Evolutionary conservation across 2,329 filamentous ascomycete genomes (phyloP).

Genomic region (Colletotrichum cordylinicola): DNA sequence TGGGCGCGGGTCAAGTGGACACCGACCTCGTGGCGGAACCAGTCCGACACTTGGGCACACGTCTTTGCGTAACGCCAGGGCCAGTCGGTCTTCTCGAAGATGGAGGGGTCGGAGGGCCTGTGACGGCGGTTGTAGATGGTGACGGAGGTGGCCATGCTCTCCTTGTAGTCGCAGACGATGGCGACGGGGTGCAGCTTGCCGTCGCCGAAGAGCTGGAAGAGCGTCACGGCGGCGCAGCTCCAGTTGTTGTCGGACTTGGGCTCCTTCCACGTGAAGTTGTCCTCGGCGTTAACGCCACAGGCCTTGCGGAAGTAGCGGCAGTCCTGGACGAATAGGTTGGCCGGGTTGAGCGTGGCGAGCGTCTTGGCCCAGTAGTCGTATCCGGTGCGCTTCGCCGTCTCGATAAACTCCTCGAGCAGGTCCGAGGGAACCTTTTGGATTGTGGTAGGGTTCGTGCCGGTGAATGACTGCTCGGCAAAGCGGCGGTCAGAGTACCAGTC

Average conservation of each 20-base stretch:
- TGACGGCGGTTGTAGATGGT: constrained; percentile 54
- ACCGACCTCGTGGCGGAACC: constrained; percentile 51
- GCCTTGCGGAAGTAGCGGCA: constrained; percentile 48
- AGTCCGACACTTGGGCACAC: constrained; percentile 52
- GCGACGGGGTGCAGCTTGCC: constrained; percentile 54
- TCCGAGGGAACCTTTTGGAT: constrained; percentile 43
- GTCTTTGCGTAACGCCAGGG: constrained; percentile 59
- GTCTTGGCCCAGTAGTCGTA: constrained; percentile 36
- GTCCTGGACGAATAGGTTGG: constrained; percentile 47
- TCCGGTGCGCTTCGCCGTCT: constrained; percentile 35
- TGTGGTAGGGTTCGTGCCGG: constrained; percentile 48
- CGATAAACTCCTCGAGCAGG: constrained; percentile 39
- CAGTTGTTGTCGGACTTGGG: constrained; percentile 29
- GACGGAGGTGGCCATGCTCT: constrained; percentile 39
- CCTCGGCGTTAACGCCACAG: constrained; percentile 31
- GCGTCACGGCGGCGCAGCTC: constrained; percentile 43
- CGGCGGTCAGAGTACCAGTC: constrained; percentile 32
- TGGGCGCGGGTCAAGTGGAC: constrained; percentile 52
- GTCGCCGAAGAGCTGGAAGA: constrained; percentile 47
- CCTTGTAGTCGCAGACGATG: constrained; percentile 53
- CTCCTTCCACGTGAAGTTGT: constrained; percentile 33
- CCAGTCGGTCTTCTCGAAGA: constrained; percentile 48
- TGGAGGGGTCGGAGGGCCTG: constrained; percentile 31
- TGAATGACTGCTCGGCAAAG: constrained; percentile 51
- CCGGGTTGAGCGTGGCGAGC: constrained; percentile 31